Percentiles rank a stretch among this genome's conserved stretches.
Conservation (phyloP, 306 rosid species). For the Hylodesmum podocarpum region DNA sequence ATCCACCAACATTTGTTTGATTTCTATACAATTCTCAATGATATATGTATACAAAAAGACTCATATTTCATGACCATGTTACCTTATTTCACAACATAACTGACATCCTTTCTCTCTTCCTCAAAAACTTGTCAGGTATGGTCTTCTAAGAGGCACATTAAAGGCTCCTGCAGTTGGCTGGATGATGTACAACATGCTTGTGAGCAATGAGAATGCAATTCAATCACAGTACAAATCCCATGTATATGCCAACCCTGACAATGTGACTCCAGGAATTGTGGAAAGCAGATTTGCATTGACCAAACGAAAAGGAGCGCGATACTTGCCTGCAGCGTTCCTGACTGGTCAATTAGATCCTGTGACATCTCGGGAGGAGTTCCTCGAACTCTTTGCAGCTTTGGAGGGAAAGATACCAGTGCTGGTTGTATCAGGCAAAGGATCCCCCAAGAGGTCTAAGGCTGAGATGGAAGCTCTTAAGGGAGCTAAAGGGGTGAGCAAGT, state of each 20-base stretch:
- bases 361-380: conserved; percentile 79
- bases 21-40: background rate
- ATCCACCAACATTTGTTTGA: background rate
- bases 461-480: conserved; percentile 94
- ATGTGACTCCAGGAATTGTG: conserved; percentile 72
- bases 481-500: conserved; percentile 85
- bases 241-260: conserved; percentile 82
- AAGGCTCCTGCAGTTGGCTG: conserved; percentile 96
- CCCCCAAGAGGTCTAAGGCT: conserved; percentile 94
- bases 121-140: conserved; percentile 58
- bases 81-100: conserved; percentile 20
- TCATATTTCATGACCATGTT: background rate
- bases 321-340: conserved; percentile 87
- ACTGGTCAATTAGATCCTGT: conserved; percentile 82
- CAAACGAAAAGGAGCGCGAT: conserved; percentile 81
- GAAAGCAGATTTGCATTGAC: conserved; percentile 82
- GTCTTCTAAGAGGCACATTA: conserved; percentile 83
- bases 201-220: conserved; percentile 86
- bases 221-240: conserved; percentile 93
- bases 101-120: conserved; percentile 17
- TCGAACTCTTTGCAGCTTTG: conserved; percentile 70
- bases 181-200: conserved; percentile 97
- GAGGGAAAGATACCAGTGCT: conserved; percentile 66
- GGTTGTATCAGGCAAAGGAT: conserved; percentile 68
- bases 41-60: background rate